Conservation (phyloP, 129 eudicot species). For the Glebionis coronaria region DNA sequence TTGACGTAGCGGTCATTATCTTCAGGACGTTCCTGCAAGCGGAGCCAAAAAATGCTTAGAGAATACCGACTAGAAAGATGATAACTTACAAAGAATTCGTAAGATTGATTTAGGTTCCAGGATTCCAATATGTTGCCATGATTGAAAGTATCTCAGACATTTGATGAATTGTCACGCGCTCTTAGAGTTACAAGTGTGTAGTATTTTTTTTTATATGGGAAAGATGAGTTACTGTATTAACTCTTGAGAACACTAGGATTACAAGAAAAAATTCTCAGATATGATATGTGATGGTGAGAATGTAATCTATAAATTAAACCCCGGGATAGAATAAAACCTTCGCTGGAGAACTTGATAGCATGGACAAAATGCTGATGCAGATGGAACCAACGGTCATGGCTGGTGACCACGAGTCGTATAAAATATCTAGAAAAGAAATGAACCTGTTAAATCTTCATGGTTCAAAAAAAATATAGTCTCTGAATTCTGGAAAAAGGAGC, state of each 20-base stretch:
- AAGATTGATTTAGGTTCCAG: background rate
- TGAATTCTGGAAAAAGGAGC: background rate
- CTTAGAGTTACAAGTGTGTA: too few relatives aligned
- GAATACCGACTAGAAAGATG: background rate
- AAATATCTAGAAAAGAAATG: constrained; percentile 55
- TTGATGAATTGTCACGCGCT: too few relatives aligned
- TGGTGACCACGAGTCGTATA: constrained; percentile 97
- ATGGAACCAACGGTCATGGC: constrained; percentile 97
- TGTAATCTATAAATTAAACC: background rate
- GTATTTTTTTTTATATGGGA: background rate
- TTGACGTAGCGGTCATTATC: constrained; percentile 80
- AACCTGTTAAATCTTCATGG: background rate
- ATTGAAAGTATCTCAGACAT: background rate
- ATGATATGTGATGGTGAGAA: background rate
- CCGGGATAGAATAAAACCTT: constrained; percentile 51
- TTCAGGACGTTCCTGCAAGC: constrained; percentile 67
- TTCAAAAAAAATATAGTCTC: background rate
- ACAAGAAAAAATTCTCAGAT: background rate
- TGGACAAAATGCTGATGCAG: constrained; percentile 91
- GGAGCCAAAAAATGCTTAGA: background rate
- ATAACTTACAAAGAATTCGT: background rate
- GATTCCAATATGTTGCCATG: constrained; percentile 4
- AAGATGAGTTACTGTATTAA: background rate
- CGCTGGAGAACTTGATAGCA: constrained; percentile 82
- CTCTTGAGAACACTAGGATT: background rate